Base-by-base conservation (phyloP, 371 early-diverging fungal genomes). In the Polyrhizophydium stewartii region DNA sequence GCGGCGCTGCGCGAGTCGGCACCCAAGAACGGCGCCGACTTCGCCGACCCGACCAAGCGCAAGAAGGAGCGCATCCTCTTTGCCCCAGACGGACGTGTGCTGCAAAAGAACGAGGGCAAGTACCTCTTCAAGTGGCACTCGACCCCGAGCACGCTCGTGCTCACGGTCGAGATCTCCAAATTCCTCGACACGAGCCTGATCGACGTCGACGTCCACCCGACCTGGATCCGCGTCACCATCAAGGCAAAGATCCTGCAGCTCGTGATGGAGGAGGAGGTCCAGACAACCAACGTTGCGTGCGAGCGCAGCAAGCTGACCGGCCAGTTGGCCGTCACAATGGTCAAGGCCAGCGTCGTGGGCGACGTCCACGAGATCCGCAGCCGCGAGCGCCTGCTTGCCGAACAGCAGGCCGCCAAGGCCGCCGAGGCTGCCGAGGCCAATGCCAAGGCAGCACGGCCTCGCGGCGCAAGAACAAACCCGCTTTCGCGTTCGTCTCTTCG, bases 101-200 rank as follows among this genome's bases (percentile, higher is more conserved):
- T 78, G 21, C 83, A 79, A 61, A 60, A 59, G 45, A 83, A 83
- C 63, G 72, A 83, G 56, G 79, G 79, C 2, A 79, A 77, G 53
- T 79, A 75, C 72, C 7, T 24, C 2, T 83, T 72, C 58, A 17
- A 30, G 16, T 56, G 72, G 28, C 32, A 28, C 12, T 58, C 58
- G 21, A 61, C 64, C 2, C 28, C 49, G 17, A n/a, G 55, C 1
- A 57, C 71, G 3, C 37, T 79, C 24, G 52, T 56, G 17, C 63
- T 81, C 17, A 56, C 67, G 16, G 64, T 83, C 13, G 67, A 61
- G 40, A 40, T 83, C 0, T 65, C 70, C 30, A 78, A 77, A 52
- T 78, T 71, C 43, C 40, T 83, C 22, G 79, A 79, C 56, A 71
- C 81, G 16, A 65, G 66, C 21, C 66, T 73, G 27, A 71, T 83